Evolutionary conservation across 345 rosid species (phyloP).

Genomic region (Hevea brasiliensis): DNA sequence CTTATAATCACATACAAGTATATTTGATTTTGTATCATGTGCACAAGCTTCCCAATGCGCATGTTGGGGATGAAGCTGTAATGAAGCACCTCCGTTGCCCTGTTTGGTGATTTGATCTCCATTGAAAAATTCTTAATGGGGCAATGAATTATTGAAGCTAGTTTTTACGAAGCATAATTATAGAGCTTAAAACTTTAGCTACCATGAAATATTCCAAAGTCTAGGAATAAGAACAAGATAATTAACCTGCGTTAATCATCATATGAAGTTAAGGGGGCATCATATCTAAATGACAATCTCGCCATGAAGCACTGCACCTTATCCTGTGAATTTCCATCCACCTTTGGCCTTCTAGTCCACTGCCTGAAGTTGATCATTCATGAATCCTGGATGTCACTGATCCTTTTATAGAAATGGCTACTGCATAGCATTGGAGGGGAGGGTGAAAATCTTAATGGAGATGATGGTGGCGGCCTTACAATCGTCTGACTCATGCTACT

Average conservation of each 20-base stretch:
- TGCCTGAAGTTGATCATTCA: background rate
- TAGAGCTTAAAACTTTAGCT: background rate
- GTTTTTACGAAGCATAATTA: background rate
- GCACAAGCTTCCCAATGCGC: no score
- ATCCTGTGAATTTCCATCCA: background rate
- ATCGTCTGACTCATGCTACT: slow-evolving; percentile 11
- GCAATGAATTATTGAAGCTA: background rate
- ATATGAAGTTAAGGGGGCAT: background rate
- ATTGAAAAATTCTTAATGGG: background rate
- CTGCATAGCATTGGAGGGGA: slow-evolving; percentile 23
- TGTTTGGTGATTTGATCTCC: no score
- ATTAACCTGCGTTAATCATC: background rate
- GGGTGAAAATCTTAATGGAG: slow-evolving; percentile 4
- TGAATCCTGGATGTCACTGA: background rate
- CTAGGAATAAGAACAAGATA: background rate
- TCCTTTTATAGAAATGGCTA: slow-evolving; percentile 11
- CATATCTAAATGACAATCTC: slow-evolving; percentile 7
- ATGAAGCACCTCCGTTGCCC: no score
- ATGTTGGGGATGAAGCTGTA: no score
- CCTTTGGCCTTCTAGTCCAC: background rate
- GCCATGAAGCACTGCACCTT: background rate
- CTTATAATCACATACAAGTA: no score
- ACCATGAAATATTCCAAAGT: background rate
- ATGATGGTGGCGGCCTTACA: background rate
- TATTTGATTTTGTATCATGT: no score